A percentile compares a stretch with the other conserved stretches of the same genome.
phyloP scores from a whole-genome alignment of 1,284 basidiomycete species.

The Waitea zeae region DNA sequence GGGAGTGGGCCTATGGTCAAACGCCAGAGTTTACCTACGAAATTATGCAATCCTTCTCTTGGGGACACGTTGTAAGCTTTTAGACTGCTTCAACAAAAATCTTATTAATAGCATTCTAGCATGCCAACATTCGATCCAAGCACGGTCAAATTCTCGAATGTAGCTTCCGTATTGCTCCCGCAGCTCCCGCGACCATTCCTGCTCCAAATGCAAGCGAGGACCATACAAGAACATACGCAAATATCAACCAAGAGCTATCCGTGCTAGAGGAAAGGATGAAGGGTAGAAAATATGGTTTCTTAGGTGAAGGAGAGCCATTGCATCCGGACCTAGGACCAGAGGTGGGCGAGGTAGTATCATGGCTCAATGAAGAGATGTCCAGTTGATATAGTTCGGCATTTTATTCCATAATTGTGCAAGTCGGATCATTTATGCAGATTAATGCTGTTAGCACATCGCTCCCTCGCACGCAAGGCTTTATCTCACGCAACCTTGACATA shows the following conservation, averaged over 20 bases:
- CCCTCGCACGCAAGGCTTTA: too few relatives aligned
- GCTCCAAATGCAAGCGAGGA: too few relatives aligned
- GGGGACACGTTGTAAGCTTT: slow-evolving; percentile 40
- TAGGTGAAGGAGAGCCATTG: neutral
- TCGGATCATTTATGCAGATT: too few relatives aligned
- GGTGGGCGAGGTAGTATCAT: neutral
- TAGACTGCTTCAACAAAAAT: slow-evolving; percentile 1
- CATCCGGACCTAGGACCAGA: neutral
- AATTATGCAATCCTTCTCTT: slow-evolving; percentile 28
- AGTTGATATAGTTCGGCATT: too few relatives aligned
- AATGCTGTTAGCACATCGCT: too few relatives aligned
- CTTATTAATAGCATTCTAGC: slow-evolving; percentile 14
- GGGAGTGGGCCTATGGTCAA: slow-evolving; percentile 91
- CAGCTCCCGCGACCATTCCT: too few relatives aligned
- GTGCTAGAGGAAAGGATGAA: neutral
- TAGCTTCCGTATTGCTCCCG: too few relatives aligned
- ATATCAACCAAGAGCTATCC: neutral
- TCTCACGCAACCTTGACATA: too few relatives aligned
- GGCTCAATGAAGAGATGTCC: neutral
- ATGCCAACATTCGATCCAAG: slow-evolving; percentile 31
- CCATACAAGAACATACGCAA: too few relatives aligned
- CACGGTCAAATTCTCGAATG: slow-evolving; percentile 45
- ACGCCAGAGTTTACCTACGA: slow-evolving; percentile 82
- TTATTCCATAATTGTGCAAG: too few relatives aligned
- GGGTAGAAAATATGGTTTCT: neutral